phyloP scores from a whole-genome alignment of 805 yeast species.

The Wickerhamiella siamensis region DNA sequence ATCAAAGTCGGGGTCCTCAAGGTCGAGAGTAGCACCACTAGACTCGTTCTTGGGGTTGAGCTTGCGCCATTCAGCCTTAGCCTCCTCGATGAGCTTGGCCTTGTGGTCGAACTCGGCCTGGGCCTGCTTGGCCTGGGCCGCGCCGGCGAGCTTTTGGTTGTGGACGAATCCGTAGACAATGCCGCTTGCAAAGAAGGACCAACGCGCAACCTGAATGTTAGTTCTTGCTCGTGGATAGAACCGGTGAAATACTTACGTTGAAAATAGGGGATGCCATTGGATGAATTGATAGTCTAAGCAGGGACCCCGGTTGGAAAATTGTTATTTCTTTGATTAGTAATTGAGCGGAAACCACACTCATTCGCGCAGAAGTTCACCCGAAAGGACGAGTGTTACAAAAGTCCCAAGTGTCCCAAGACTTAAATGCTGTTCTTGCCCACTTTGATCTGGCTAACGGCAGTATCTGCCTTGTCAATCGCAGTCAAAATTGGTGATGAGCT shows the following conservation, averaged over 20 bases:
- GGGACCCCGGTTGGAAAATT: conserved; percentile 3
- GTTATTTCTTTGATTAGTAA: conserved; percentile 6
- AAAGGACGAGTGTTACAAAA: too few relatives aligned
- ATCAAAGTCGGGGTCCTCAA: conserved; percentile 86
- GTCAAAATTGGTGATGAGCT: not conserved
- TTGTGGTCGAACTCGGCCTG: conserved; percentile 45
- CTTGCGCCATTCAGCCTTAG: conserved; percentile 77
- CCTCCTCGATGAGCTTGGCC: conserved; percentile 68
- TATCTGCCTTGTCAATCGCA: not conserved
- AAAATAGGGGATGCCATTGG: conserved; percentile 15
- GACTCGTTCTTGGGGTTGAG: conserved; percentile 34
- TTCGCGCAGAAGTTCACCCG: too few relatives aligned
- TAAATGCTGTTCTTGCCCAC: too few relatives aligned
- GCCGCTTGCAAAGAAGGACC: conserved; percentile 82
- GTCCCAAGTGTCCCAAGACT: too few relatives aligned
- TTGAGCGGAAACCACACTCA: not conserved
- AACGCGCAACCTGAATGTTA: conserved; percentile 63
- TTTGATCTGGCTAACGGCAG: not conserved
- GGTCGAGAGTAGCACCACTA: conserved; percentile 34
- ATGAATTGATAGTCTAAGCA: not conserved
- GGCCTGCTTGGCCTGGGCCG: conserved; percentile 45
- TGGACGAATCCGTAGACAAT: conserved; percentile 77
- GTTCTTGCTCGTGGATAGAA: not conserved
- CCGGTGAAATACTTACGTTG: conserved; percentile 14
- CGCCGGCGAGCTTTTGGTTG: conserved; percentile 51